Evolutionary conservation across 768 basidiomycete genomes (phyloP).

Genomic region (Trametes elegans): DNA sequence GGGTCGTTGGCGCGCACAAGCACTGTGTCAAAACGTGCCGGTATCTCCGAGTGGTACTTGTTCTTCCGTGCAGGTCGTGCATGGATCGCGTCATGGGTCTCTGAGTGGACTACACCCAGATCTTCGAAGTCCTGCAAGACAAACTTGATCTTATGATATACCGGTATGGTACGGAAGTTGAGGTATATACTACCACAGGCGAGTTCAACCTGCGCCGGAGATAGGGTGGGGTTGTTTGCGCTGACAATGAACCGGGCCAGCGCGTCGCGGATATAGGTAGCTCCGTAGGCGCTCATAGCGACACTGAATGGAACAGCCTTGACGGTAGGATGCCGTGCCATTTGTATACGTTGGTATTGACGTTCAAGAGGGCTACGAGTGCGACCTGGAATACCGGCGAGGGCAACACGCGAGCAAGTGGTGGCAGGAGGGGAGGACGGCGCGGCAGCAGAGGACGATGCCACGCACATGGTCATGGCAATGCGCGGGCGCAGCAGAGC

Average conservation of each 20-base stretch:
- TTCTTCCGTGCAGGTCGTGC: not conserved
- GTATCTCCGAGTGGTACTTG: not conserved
- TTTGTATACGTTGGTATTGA: not conserved
- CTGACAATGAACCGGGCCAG: conserved; percentile 6
- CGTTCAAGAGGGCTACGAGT: not conserved
- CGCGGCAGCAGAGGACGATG: too few species aligned
- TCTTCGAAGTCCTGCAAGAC: not conserved
- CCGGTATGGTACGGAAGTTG: conserved; percentile 5
- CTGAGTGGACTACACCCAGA: not conserved
- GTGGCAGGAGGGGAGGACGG: not conserved
- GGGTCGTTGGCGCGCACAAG: not conserved
- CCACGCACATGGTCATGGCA: too few species aligned
- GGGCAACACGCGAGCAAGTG: too few species aligned
- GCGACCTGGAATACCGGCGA: too few species aligned
- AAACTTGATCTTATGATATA: conserved; percentile 14
- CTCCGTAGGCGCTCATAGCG: not conserved
- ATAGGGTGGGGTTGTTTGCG: not conserved
- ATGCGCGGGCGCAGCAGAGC: too few species aligned
- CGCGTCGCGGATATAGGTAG: not conserved
- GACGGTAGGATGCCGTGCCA: conserved; percentile 3
- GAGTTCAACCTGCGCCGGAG: not conserved
- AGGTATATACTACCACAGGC: conserved; percentile 2
- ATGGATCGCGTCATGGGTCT: not conserved
- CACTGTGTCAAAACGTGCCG: conserved; percentile 9
- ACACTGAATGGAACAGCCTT: not conserved